Evolutionary conservation across 441 rosid species (phyloP).

Genomic region (Euphorbia corollata): DNA sequence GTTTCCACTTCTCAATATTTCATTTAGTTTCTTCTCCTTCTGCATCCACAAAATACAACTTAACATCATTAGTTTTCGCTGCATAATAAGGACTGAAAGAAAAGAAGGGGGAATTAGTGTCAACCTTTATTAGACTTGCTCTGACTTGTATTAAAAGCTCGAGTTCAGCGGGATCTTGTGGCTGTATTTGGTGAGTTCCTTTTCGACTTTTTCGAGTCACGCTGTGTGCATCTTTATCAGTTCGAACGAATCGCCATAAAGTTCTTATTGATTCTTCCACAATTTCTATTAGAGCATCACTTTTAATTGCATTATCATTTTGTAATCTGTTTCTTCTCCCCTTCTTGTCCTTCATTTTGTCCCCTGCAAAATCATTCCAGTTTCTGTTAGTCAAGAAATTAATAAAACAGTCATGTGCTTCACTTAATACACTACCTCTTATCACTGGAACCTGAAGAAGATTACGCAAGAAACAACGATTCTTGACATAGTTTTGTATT

Average conservation of each 20-base stretch:
- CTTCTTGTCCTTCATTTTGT: slow-evolving; percentile 44
- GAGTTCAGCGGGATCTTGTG: slow-evolving; percentile 40
- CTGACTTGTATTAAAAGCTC: slow-evolving; percentile 48
- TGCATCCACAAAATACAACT: slow-evolving; percentile 22
- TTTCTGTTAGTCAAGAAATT: slow-evolving; percentile 13
- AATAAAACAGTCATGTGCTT: not conserved
- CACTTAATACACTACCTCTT: slow-evolving; percentile 42
- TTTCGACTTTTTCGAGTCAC: slow-evolving; percentile 34
- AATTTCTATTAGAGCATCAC: slow-evolving; percentile 61
- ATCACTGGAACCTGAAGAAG: slow-evolving; percentile 88
- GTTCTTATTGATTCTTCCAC: slow-evolving; percentile 82
- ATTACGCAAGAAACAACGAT: slow-evolving; percentile 60
- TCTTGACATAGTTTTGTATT: slow-evolving; percentile 59
- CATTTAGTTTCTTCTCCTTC: slow-evolving; percentile 78
- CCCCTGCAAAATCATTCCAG: slow-evolving; percentile 44
- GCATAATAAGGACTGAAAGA: not conserved
- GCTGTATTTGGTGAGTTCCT: slow-evolving; percentile 42
- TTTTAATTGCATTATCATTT: slow-evolving; percentile 34
- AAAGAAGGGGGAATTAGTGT: not conserved
- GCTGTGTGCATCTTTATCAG: slow-evolving; percentile 52
- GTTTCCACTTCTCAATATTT: slow-evolving; percentile 51
- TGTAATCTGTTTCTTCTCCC: slow-evolving; percentile 36
- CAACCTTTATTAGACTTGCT: slow-evolving; percentile 57
- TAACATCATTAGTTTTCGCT: too few species aligned
- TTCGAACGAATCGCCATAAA: slow-evolving; percentile 69